A percentile compares a stretch with the other conserved stretches of the same genome.
Conservation (phyloP, 768 basidiomycete genomes). For the Suillus clintonianus region DNA sequence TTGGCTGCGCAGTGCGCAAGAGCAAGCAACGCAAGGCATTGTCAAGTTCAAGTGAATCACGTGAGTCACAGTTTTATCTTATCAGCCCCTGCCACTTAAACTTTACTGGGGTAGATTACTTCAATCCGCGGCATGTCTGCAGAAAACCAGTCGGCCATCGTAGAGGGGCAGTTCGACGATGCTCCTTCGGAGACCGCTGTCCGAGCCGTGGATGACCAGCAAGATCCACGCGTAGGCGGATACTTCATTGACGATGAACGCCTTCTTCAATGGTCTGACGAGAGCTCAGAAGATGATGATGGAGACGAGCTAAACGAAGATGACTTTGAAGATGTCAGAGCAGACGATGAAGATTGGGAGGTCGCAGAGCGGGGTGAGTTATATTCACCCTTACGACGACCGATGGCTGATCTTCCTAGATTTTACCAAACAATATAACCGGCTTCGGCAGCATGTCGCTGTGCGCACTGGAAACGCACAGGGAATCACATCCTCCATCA, state of each 20-base stretch:
- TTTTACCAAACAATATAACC: slow-evolving; percentile 98
- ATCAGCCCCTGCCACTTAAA: background rate
- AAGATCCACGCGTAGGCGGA: slow-evolving; percentile 27
- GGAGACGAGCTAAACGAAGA: slow-evolving; percentile 44
- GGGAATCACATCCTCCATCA: slow-evolving; percentile 54
- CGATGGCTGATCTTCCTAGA: slow-evolving; percentile 49
- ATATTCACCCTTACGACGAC: background rate
- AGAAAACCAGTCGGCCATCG: slow-evolving; percentile 28
- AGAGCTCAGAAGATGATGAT: slow-evolving; percentile 24
- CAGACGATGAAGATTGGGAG: slow-evolving; percentile 90
- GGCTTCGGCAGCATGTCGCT: slow-evolving; percentile 87
- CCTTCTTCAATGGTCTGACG: slow-evolving; percentile 31
- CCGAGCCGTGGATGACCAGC: slow-evolving; percentile 31
- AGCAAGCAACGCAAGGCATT: too few species aligned
- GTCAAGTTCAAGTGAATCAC: background rate
- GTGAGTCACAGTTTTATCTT: background rate
- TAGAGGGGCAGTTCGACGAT: slow-evolving; percentile 65
- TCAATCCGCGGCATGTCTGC: slow-evolving; percentile 17
- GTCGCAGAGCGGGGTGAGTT: slow-evolving; percentile 74
- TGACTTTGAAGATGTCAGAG: slow-evolving; percentile 56
- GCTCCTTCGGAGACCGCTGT: slow-evolving; percentile 21
- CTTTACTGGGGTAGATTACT: background rate
- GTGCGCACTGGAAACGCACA: slow-evolving; percentile 74
- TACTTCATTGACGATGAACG: slow-evolving; percentile 48
- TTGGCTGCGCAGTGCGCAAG: too few species aligned